Base-by-base conservation (phyloP, 164 flowering plant genomes). In the Piper betle region DNA sequence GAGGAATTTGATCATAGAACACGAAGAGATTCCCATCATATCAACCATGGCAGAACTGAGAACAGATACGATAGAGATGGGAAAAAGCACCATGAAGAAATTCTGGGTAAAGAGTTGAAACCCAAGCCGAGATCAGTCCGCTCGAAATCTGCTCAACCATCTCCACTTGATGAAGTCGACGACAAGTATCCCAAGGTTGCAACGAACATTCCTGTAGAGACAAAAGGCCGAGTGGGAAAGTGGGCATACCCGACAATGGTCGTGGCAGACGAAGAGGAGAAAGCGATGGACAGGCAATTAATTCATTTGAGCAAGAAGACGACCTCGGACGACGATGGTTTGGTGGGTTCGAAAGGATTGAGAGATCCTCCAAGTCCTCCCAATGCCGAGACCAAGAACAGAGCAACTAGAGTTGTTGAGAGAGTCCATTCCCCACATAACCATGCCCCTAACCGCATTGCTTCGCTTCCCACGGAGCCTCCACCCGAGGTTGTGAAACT, bases 291-390 rank as follows among this genome's bases (percentile, higher is more conserved):
- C 65, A 76, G 74, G 61, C 78, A 88, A 13, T 69, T 91, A 71
- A 53, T 88, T 18, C 88, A 88, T 61, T 91, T 86, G 74, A 84
- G 95, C 64, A 79, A 77, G 76, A 88, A 91, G 57, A 19, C 39
- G 16, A 78, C 84, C 42, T 67, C 90, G 42, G 43, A 67, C 19
- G 62, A 48, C 39, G 94, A 81, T 13, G 67, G 67, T 10, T 73
- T 41, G 52, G 75, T 59, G 65, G 46, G 59, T 64, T 75, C 68
- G 69, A 68, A 59, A 25, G 79, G 79, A 43, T 52, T 73, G 7
- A 79, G 53, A 62, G 71, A 75, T 57, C 77, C 58, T 50, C 67
- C 54, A 2, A 46, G 50, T 46, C 4, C 55, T 37, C 66, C 62
- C 39, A 66, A 33, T 33, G 66, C 70, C 62, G 70, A 72, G 56